These are phyloP conservation scores for Alternaria conjuncta DNA, from an alignment of 2,329 filamentous ascomycete genomes.

Conservation along the genomic window DNA sequence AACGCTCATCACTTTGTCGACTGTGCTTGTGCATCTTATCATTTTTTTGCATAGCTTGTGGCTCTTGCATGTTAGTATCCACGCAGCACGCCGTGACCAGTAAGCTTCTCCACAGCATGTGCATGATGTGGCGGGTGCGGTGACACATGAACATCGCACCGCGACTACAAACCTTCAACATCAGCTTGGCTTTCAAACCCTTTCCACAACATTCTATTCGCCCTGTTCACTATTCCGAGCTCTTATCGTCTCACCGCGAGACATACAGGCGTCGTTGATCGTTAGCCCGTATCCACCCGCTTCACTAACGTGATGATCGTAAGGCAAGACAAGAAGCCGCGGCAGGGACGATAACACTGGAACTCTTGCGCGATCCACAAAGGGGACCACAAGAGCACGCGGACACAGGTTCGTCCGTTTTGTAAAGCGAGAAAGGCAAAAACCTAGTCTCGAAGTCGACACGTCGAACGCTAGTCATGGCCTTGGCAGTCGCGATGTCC, in stretches of 20 bases:
- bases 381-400: neutral
- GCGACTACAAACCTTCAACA: neutral
- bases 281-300: neutral
- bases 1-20: neutral
- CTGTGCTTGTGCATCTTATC: neutral
- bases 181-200: neutral
- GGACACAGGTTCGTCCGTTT: neutral
- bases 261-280: neutral
- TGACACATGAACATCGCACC: neutral
- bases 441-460: neutral
- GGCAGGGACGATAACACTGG: neutral
- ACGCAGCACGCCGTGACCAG: neutral
- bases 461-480: conserved; percentile 10
- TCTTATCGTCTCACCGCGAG: neutral
- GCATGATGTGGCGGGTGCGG: neutral
- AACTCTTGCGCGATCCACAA: neutral
- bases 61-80: neutral
- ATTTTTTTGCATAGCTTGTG: neutral
- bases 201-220: neutral
- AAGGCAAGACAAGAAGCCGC: neutral
- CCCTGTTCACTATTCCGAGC: neutral
- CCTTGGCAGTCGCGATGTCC: neutral
- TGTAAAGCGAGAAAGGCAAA: neutral
- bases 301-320: conserved; percentile 2
- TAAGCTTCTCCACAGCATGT: neutral